Base-by-base conservation (phyloP, 192 early-diverging fungal species). In the Backusella australiensis region DNA sequence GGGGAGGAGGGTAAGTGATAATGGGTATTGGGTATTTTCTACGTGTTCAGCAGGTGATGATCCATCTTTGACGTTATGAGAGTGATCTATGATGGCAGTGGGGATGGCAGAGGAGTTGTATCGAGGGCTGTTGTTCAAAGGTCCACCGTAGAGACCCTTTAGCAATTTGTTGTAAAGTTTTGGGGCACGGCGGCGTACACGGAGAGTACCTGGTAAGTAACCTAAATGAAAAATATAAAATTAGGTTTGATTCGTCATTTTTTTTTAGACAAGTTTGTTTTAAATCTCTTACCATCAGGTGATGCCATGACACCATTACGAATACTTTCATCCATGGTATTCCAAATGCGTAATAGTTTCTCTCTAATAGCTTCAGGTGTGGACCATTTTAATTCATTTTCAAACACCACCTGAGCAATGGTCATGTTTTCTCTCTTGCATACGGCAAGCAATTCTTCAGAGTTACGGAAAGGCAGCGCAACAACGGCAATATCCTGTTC, bases 381-480 rank as follows among this genome's bases (percentile, higher is more conserved):
- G 39, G 93, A 80, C 97, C 97, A 98, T 36, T 92, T 90, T 11
- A 96, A 88, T 78, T 98, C 97, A 80, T 98, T 98, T 75, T 93
- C 88, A 77, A 91, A 96, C 1, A 98, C 97, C 0, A 98, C 95
- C 76, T 98, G 93, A 17, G 97, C 96, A 82, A 98, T 98, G 19
- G 94, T 90, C 86, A 96, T 87, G 66, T 92, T 85, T 80, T 96
- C 90, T 49, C 91, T 86, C 67, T 91, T 80, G 77, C 97, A 98
- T n/a, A 96, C 86, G 32, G 92, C 85, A 38, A 98, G 80, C 38
- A 98, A 78, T 69, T 92, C 92, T 46, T 88, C 86, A 34, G 92
- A 93, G 29, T 94, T 93, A 42, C 87, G 81, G 82, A 98, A 98
- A 2, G 97, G 95, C 36, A 98, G 76, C 1, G 94, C 92, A 15